Conservation (phyloP, 768 basidiomycete genomes). For the Brasilioporus rufonigricans region DNA sequence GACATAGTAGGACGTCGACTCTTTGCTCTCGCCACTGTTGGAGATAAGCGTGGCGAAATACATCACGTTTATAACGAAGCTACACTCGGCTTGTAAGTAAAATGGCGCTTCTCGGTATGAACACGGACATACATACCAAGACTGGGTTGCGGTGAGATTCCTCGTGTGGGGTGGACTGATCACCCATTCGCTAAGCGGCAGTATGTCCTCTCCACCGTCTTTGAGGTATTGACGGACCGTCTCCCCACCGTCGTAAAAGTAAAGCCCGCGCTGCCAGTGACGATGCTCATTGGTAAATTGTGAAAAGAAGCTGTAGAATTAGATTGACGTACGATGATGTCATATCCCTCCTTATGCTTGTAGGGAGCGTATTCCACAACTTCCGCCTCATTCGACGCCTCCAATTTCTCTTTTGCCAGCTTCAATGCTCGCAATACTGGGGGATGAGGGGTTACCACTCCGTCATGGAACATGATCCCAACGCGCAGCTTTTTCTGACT, state of each 20-base stretch:
- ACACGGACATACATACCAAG: slow-evolving; percentile 29
- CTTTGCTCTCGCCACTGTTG: slow-evolving; percentile 38
- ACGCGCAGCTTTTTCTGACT: slow-evolving; percentile 28
- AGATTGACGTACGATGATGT: slow-evolving; percentile 28
- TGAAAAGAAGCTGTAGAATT: too few relatives aligned
- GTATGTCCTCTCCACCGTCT: slow-evolving; percentile 34
- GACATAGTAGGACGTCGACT: slow-evolving; percentile 41
- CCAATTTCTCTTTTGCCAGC: slow-evolving; percentile 35
- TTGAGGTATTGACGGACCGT: slow-evolving; percentile 20
- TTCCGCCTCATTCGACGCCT: slow-evolving; percentile 32
- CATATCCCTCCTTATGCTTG: slow-evolving; percentile 34
- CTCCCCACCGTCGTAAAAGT: slow-evolving; percentile 39
- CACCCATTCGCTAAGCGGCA: slow-evolving; percentile 39
- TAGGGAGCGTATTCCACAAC: slow-evolving; percentile 37
- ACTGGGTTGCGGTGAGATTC: slow-evolving; percentile 21
- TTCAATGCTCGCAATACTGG: slow-evolving; percentile 42
- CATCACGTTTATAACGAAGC: slow-evolving; percentile 33
- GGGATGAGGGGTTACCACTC: slow-evolving; percentile 38
- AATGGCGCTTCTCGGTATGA: background rate
- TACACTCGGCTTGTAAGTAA: slow-evolving; percentile 8
- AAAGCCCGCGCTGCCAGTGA: slow-evolving; percentile 38
- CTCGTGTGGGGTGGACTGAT: slow-evolving; percentile 27
- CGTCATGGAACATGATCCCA: slow-evolving; percentile 36
- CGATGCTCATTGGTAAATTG: background rate
- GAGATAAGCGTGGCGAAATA: slow-evolving; percentile 33